A percentile compares a stretch with the other conserved stretches of the same genome.
phyloP scores from a whole-genome alignment of 2,329 filamentous ascomycete species.

The Immersiporthe knoxdaviesiana region DNA sequence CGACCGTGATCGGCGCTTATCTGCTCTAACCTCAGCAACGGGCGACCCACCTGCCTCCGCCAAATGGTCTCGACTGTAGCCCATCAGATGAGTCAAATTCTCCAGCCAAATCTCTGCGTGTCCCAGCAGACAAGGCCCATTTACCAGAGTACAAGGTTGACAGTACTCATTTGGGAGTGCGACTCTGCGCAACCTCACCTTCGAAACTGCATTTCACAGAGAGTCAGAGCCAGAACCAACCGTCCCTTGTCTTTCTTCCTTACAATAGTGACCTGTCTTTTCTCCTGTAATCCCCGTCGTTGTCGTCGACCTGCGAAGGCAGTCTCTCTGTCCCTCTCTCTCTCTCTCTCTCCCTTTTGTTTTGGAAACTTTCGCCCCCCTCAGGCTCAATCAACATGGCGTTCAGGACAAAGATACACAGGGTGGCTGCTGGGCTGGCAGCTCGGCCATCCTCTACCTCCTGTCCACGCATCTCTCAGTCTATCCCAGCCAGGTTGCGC shows the following conservation, averaged over 20 bases:
- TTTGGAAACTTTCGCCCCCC: no score
- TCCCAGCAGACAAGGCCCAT: neutral
- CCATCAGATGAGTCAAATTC: neutral
- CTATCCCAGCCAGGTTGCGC: conserved; percentile 29
- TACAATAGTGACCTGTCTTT: neutral
- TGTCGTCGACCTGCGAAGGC: neutral
- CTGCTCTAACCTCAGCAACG: neutral
- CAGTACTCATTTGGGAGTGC: neutral
- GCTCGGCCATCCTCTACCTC: conserved; percentile 17
- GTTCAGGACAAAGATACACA: conserved; percentile 25
- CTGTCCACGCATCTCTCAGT: conserved; percentile 10
- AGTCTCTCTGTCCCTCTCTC: neutral
- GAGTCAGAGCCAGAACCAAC: neutral
- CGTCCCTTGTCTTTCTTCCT: neutral
- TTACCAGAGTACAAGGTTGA: neutral
- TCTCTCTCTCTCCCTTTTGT: neutral
- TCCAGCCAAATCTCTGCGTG: neutral
- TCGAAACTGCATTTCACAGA: neutral
- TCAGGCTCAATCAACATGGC: conserved; percentile 23
- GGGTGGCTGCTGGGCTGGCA: conserved; percentile 25
- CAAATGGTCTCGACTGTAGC: neutral
- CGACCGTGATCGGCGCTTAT: conserved; percentile 14
- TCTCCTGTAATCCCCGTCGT: neutral
- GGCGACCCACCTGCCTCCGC: neutral
- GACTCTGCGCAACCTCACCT: neutral